Base-by-base conservation (phyloP, 352 stramenopile genomes). In the Aphanomyces stellatus region DNA sequence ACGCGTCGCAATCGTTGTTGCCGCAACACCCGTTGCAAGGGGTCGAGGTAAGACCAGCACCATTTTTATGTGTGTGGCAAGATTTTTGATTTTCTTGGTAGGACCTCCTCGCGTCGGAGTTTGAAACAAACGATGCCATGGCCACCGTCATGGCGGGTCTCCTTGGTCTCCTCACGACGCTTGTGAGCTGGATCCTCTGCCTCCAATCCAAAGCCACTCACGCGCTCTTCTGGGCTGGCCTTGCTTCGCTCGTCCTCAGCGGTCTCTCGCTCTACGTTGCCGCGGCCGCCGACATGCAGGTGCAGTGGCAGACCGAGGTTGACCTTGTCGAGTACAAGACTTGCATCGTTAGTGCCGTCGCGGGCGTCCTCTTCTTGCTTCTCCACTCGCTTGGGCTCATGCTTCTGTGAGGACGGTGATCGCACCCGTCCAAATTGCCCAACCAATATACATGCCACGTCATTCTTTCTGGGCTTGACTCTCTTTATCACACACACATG, bases 261-360 rank as follows among this genome's bases (percentile, higher is more conserved):
- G 73, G 51, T 19, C 5, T 48, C 17, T 67, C 60, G 69, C 13
- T 93, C 62, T 79, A 76, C 41, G 74, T 90, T n/a, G 85, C 85
- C 3, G 74, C 87, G 41, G 85, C 78, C 19, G 72, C 78, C 17
- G 75, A 86, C 5, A 65, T 88, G 30, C 51, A 80, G 27, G 63
- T 93, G 41, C 73, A 74, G 51, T 93, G 85, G 85, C 72, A 80
- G 61, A 85, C 76, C 41, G 82, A 82, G 19, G 72, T 90, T 37
- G 70, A 55, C 28, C 46, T 7, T 17, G 28, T 65, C 91, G 85
- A 91, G 53, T 93, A 91, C 80, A 93, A 93, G 78, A 84, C 91
- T 56, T 82, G 82, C 41, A 88, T 93, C 66, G 49, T 88, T 34
- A 70, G 90, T 30, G 83, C 80, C 49, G 75, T 67, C 13, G 75